Evolutionary conservation across 2,329 filamentous ascomycete genomes (phyloP), one percentile per base, ranked within the genome.

Genomic region (Metarhizium humberi): DNA sequence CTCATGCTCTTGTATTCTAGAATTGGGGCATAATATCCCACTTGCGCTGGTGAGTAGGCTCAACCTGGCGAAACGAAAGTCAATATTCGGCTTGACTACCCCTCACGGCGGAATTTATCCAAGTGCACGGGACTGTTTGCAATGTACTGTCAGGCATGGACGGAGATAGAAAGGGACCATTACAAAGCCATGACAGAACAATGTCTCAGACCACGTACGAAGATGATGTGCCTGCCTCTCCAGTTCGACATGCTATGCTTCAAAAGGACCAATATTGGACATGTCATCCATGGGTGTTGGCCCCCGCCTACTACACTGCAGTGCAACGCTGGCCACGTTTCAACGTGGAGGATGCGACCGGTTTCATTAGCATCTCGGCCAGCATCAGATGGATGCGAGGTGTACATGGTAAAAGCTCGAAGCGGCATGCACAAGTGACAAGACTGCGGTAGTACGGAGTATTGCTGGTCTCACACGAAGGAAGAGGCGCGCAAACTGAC

Each of bases 261-360:
- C 40, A 43, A 18, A 43, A 18, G 40, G 13, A 16, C 11, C 40
- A 43, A 18, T 18, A 18, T 45, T 45, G 18, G 42, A 20, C 14
- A 18, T 45, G n/a, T 20, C n/a, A 6, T 48, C 30, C 32, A 25
- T 25, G 16, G 5, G 20, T 43, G 30, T 51, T 43, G 36, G 50
- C 50, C 50, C 38, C 38, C 36, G 36, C 16, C 36, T 14, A 29
- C 38, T 2, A 40, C 51, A 29, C 30, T 54, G 58, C 56, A 50
- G 55, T 59, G 56, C 55, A 55, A 56, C 56, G 6, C 55, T 47
- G 52, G 48, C 58, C 58, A 59, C 58, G 58, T 58, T 58, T 55
- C 56, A 50, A 36, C 54, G 18, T 50, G 30, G 6, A 50, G 34
- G 32, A 32, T 34, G 14, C 47, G 47, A 50, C 47, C 18, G 47